A percentile compares a stretch with the other conserved stretches of the same genome.
These are phyloP conservation scores for Iris macrosiphon DNA, from an alignment of 106 monocot genomes.

Conservation along the genomic window DNA sequence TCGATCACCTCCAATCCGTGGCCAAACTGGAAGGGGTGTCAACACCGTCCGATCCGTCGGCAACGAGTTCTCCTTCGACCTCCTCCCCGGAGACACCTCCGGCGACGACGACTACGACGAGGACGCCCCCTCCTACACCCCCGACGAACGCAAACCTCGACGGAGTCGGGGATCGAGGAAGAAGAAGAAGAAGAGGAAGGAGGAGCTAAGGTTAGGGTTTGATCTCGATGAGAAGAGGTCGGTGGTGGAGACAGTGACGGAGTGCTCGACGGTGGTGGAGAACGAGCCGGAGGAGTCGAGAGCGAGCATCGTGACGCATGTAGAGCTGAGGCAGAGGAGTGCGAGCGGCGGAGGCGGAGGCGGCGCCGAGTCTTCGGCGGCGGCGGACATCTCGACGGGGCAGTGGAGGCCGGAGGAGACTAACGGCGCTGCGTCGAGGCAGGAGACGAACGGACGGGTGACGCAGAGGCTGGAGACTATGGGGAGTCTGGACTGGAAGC, in stretches of 20 bases:
- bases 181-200: conserved; percentile 31
- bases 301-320: conserved; percentile 34
- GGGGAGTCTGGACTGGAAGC: conserved; percentile 63
- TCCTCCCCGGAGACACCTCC: conserved; percentile 41
- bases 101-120: conserved; percentile 34
- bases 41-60: conserved; percentile 28
- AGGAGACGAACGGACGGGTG: too few relatives aligned
- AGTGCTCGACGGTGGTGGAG: neutral
- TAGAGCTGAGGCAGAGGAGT: conserved; percentile 77
- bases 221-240: too few relatives aligned
- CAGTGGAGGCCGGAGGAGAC: conserved; percentile 27
- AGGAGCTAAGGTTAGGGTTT: conserved; percentile 14
- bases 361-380: too few relatives aligned
- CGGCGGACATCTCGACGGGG: too few relatives aligned
- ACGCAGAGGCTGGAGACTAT: conserved; percentile 53
- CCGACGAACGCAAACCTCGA: conserved; percentile 9
- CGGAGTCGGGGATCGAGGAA: conserved; percentile 35
- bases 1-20: too few relatives aligned
- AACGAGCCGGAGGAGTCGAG: conserved; percentile 23
- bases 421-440: conserved; percentile 9
- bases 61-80: conserved; percentile 49
- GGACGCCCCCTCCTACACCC: neutral
- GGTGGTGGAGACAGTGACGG: conserved; percentile 8
- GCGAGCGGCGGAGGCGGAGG: conserved; percentile 16
- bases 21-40: conserved; percentile 10